Evolutionary conservation across 305 asterid species (phyloP), one percentile per base, ranked within the genome.

Genomic region (Fraxinus angustifolia): DNA sequence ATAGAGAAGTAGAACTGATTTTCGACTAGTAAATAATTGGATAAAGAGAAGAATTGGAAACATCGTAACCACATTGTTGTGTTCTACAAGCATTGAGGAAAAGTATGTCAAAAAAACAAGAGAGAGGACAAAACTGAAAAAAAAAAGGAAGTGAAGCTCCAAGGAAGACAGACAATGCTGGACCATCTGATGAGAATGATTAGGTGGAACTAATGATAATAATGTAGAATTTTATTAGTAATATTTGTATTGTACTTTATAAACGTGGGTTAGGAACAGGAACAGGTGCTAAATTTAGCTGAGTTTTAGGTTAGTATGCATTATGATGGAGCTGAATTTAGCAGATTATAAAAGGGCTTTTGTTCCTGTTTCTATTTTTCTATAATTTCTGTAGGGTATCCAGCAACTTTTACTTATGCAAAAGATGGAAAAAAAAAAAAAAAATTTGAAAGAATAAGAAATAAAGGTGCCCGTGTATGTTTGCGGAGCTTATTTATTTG

Each of bases 221-320:
- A 7, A 36, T 79, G 30, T 19, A 50, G 60, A 16, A 4, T 50
- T 50, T 50, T 50, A 16, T 4, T 50, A 50, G 60, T 50, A 50
- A 3, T 50, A 50, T 50, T 50, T 50, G 60, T 50, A 58, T 58
- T 19, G 8, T 19, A 58, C 11, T 58, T 58, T 19, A 58, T 58
- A 58, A 58, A 58, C 23, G 31, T 48, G 62, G 73, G 76, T 71
- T 81, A 58, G 73, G 80, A 91, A 91, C 92, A 85, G 87, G 73
- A 67, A 67, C 73, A 67, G 73, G 85, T 91, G 96, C 96, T 91
- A 89, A 90, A 89, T 90, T 92, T 84, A 79, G 92, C 89, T 82
- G 11, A 58, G 82, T 79, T 83, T 86, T 84, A 86, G 86, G 36
- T 45, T 19, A 31, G 53, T 80, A 78, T 45, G n/a, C 56, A 34